A percentile compares a stretch with the other conserved stretches of the same genome.
Evolutionary conservation across 306 rosid species (phyloP).

Genomic region (Amphicarpaea edgeworthii): DNA sequence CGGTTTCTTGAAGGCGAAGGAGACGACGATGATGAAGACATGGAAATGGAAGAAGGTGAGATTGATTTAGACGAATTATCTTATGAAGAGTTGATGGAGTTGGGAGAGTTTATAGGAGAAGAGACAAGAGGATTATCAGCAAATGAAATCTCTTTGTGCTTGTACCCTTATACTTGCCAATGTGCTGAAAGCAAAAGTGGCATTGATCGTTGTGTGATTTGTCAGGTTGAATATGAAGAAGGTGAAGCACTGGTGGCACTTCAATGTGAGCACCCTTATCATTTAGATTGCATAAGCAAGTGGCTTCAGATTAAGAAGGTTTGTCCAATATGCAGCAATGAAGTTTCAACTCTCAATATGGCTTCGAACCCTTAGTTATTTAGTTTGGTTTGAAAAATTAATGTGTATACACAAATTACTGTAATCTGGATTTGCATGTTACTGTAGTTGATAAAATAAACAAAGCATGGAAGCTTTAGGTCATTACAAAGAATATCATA

Average conservation of each 20-base stretch:
- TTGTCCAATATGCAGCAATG: constrained; percentile 85
- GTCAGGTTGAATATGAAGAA: constrained; percentile 85
- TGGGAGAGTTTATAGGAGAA: constrained; percentile 81
- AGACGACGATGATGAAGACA: constrained; percentile 41
- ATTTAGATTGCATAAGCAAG: constrained; percentile 71
- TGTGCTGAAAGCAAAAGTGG: constrained; percentile 45
- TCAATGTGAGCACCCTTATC: constrained; percentile 88
- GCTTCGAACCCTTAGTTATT: constrained; percentile 31
- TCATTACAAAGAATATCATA: neutral
- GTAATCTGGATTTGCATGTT: constrained; percentile 27
- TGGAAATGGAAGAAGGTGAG: constrained; percentile 65
- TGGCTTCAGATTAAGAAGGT: constrained; percentile 89
- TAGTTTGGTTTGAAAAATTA: neutral
- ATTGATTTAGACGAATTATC: constrained; percentile 75
- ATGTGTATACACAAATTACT: constrained; percentile 17
- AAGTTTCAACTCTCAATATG: constrained; percentile 43
- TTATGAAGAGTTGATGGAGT: constrained; percentile 80
- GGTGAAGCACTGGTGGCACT: constrained; percentile 67
- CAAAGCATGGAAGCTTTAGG: constrained; percentile 22
- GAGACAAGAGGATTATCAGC: constrained; percentile 72
- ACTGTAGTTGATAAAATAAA: constrained; percentile 21
- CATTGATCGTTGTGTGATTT: constrained; percentile 78
- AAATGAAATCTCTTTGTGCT: constrained; percentile 66
- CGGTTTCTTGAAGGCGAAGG: constrained; percentile 56
- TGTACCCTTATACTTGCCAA: constrained; percentile 50